Conservation (phyloP, 495 filamentous ascomycete species). For the Penicillium desertorum region DNA sequence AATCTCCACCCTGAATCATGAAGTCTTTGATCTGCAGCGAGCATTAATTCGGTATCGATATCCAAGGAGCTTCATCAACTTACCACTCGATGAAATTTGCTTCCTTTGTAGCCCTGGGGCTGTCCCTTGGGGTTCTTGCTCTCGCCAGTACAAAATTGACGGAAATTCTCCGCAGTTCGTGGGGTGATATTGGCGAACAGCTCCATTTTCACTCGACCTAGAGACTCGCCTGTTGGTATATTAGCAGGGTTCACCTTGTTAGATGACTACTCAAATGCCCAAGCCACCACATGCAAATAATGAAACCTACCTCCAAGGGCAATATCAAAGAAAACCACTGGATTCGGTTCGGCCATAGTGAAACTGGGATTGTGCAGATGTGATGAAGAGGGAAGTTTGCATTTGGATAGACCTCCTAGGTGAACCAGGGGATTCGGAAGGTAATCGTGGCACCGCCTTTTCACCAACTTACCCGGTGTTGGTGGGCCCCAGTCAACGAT, state of each 20-base stretch:
- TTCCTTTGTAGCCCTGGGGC: slow-evolving; percentile 89
- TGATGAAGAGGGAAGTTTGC: not conserved
- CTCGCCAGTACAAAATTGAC: slow-evolving; percentile 95
- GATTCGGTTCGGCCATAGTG: slow-evolving; percentile 43
- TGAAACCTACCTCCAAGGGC: slow-evolving; percentile 72
- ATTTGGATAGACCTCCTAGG: not conserved
- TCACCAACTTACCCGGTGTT: too few species aligned
- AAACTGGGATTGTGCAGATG: not conserved
- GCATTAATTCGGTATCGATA: not conserved
- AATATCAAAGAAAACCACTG: slow-evolving; percentile 90
- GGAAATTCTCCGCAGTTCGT: slow-evolving; percentile 93
- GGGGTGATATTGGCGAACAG: slow-evolving; percentile 84
- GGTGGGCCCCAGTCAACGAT: too few species aligned
- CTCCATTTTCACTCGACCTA: slow-evolving; percentile 92
- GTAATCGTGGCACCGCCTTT: not conserved
- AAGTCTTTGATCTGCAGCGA: slow-evolving; percentile 83
- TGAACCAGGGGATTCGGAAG: not conserved
- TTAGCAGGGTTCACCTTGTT: not conserved
- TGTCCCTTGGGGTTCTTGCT: slow-evolving; percentile 75
- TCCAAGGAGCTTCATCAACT: slow-evolving; percentile 36
- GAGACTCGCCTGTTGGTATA: slow-evolving; percentile 66
- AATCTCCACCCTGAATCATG: slow-evolving; percentile 97
- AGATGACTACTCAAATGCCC: not conserved
- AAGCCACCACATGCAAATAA: not conserved
- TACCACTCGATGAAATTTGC: slow-evolving; percentile 93